phyloP scores from a whole-genome alignment of 164 flowering plant genomes.

The Aristolochia californica region DNA sequence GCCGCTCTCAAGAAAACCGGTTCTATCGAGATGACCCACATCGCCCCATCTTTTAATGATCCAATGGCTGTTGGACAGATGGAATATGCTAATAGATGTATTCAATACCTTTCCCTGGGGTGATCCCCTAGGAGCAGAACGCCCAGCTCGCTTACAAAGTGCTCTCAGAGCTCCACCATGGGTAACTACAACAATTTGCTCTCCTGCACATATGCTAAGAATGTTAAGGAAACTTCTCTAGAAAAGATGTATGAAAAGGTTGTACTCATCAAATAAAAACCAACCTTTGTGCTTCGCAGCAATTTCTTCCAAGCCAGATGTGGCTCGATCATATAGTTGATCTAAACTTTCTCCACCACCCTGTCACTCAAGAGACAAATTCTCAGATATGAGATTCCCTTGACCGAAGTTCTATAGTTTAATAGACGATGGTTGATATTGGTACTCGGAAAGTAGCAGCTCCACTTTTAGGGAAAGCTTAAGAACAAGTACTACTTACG shows the following conservation, averaged over 20 bases:
- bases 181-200: slow-evolving; percentile 68
- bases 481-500: too few relatives aligned
- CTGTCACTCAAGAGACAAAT: slow-evolving; percentile 21
- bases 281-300: slow-evolving; percentile 66
- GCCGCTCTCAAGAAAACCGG: slow-evolving; percentile 44
- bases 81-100: slow-evolving; percentile 55
- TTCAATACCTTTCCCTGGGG: slow-evolving; percentile 45
- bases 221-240: not conserved
- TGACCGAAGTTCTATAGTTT: too few relatives aligned
- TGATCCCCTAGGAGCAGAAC: slow-evolving; percentile 35
- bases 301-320: slow-evolving; percentile 23
- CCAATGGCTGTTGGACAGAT: slow-evolving; percentile 51
- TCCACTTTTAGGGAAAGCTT: too few relatives aligned
- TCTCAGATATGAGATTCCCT: too few relatives aligned
- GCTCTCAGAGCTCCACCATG: slow-evolving; percentile 70
- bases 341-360: slow-evolving; percentile 60
- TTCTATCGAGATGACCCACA: slow-evolving; percentile 55
- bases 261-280: not conserved
- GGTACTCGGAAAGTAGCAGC: too few relatives aligned
- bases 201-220: slow-evolving; percentile 31
- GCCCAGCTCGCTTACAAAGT: slow-evolving; percentile 44
- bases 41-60: slow-evolving; percentile 56
- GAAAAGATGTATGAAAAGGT: too few relatives aligned
- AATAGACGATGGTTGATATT: too few relatives aligned
- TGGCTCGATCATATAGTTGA: slow-evolving; percentile 9